Base-by-base conservation (phyloP, 495 filamentous ascomycete species). In the Podospora fimiseda region DNA sequence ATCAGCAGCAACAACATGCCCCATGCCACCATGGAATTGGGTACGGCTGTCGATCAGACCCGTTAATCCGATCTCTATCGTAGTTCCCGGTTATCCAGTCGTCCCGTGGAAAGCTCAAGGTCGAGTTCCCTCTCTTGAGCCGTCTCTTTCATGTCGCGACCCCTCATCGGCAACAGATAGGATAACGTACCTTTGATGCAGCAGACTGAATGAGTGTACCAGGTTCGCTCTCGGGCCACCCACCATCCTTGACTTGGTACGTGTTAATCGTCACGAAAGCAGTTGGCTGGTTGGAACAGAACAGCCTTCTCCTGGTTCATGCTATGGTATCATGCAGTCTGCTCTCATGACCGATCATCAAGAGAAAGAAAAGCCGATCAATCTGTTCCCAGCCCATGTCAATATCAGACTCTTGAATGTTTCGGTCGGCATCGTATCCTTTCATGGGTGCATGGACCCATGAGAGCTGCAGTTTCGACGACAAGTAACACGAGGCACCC, bases 391-490 rank as follows among this genome's bases (percentile, higher is more conserved):
- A n/a, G n/a, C n/a, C n/a, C n/a, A n/a, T n/a, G n/a, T n/a, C n/a
- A n/a, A n/a, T n/a, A n/a, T n/a, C n/a, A 33, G 6, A 33, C 5
- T 33, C 11, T 11, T 33, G 27, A 33, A 6, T 33, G 42, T 23
- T 21, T 44, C 19, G 14, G 42, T 22, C 9, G 20, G 41, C 15
- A 8, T 15, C 6, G 15, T 43, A 22, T 44, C 39, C 8, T n/a
- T 8, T 33, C 24, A 33, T 59, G 36, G 60, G 56, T 45, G 57
- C 53, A 57, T 42, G 60, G 52, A 19, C 40, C 48, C 53, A 50
- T 46, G 38, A 40, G 33, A 52, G 52, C 33, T 62, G 53, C 57
- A 55, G 48, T 27, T 33, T 51, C 43, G 27, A n/a, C 40, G 45
- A 47, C 23, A 38, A 44, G 14, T 23, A 24, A 40, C n/a, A 15